phyloP scores from a whole-genome alignment of 2,329 filamentous ascomycete genomes.

The Biscogniauxia mediterranea region DNA sequence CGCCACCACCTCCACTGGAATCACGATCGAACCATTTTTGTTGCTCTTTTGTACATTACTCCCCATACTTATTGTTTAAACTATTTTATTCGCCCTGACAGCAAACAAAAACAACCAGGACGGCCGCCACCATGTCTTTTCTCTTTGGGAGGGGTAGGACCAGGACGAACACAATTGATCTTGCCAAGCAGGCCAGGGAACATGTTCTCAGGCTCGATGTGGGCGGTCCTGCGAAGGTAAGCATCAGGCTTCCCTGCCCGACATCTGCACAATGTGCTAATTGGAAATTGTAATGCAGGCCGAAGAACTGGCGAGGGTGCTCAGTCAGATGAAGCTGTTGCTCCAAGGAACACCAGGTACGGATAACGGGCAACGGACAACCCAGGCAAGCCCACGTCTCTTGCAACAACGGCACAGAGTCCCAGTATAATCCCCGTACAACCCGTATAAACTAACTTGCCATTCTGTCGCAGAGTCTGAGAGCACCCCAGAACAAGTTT shows the following conservation, averaged over 20 bases:
- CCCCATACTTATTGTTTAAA: too few species aligned
- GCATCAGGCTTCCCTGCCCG: slow-evolving; percentile 1
- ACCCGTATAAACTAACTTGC: slow-evolving; percentile 16
- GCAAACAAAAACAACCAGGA: background rate
- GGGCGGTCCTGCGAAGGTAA: slow-evolving; percentile 47
- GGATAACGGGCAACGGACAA: slow-evolving; percentile 14
- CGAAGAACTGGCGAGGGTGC: slow-evolving; percentile 82
- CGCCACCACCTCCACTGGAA: background rate
- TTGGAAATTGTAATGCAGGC: slow-evolving; percentile 51
- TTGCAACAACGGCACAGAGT: slow-evolving; percentile 4
- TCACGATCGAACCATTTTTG: background rate
- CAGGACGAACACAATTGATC: slow-evolving; percentile 50
- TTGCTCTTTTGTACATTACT: background rate
- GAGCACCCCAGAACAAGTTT: slow-evolving; percentile 81
- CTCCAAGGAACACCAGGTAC: slow-evolving; percentile 90
- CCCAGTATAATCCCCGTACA: background rate
- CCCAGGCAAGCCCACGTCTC: background rate
- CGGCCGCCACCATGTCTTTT: slow-evolving; percentile 48
- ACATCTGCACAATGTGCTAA: slow-evolving; percentile 21
- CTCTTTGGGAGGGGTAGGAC: slow-evolving; percentile 53
- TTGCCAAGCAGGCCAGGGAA: slow-evolving; percentile 56
- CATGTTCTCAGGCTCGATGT: slow-evolving; percentile 53
- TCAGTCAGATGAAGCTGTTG: slow-evolving; percentile 87
- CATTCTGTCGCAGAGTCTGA: slow-evolving; percentile 65
- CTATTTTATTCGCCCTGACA: background rate